Evolutionary conservation across 306 rosid species (phyloP).

Genomic region (Urtica urens): DNA sequence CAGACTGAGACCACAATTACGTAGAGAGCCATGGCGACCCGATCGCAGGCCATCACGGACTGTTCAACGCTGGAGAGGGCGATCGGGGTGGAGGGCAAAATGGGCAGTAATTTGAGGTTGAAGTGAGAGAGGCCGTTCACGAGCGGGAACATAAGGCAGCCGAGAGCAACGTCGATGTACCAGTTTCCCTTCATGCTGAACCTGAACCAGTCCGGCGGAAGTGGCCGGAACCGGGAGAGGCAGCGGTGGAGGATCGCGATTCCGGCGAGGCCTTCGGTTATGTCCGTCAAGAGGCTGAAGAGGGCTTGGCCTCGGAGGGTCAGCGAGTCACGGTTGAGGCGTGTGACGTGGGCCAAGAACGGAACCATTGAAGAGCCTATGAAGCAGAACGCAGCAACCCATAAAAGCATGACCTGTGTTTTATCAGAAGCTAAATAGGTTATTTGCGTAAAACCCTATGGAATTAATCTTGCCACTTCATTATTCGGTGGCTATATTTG

Average conservation of each 20-base stretch:
- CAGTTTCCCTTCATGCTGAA: conserved; percentile 74
- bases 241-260: conserved; percentile 65
- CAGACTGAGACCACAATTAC: conserved; percentile 73
- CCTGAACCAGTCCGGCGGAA: conserved; percentile 89
- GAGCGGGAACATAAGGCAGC: conserved; percentile 87
- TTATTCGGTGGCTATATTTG: too few species aligned
- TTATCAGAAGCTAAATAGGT: too few species aligned
- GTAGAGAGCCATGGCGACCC: conserved; percentile 75
- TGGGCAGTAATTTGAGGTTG: conserved; percentile 71
- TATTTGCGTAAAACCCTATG: too few species aligned
- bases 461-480: too few species aligned
- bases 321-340: conserved; percentile 66
- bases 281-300: conserved; percentile 80
- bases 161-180: conserved; percentile 68
- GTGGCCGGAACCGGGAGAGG: conserved; percentile 75
- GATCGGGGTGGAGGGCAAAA: conserved; percentile 69
- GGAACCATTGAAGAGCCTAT: conserved; percentile 94
- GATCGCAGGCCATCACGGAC: conserved; percentile 83
- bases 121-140: conserved; percentile 74
- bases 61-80: conserved; percentile 85
- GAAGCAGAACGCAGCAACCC: conserved; percentile 86
- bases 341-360: conserved; percentile 62
- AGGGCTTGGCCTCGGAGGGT: conserved; percentile 81
- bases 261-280: conserved; percentile 81
- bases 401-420: conserved; percentile 91